Conservation (phyloP, 2,329 filamentous ascomycete genomes). For the Beauveria rudraprayagi region DNA sequence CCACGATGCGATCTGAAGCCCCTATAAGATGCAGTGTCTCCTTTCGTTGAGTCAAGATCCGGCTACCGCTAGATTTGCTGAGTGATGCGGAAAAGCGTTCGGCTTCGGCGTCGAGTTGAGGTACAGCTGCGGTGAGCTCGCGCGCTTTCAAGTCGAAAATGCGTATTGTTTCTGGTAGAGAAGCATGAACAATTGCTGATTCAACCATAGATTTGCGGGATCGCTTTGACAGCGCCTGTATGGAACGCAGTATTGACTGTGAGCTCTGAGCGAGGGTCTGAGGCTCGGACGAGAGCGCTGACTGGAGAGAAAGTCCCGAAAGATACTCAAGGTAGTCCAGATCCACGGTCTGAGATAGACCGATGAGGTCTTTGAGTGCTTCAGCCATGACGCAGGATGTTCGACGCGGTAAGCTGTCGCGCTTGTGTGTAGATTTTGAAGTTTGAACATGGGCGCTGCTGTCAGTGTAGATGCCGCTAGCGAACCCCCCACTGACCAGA, state of each 20-base stretch:
- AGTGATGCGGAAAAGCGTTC: slow-evolving; percentile 78
- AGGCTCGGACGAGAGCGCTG: slow-evolving; percentile 67
- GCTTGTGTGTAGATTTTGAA: neutral
- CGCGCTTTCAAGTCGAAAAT: slow-evolving; percentile 56
- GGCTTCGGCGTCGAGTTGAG: slow-evolving; percentile 69
- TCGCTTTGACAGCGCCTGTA: slow-evolving; percentile 82
- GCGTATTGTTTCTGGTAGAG: slow-evolving; percentile 65
- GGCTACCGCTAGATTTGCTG: slow-evolving; percentile 61
- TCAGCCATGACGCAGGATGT: slow-evolving; percentile 25
- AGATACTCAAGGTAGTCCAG: slow-evolving; percentile 69
- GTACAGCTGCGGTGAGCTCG: slow-evolving; percentile 63
- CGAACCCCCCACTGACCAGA: neutral
- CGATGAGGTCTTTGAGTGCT: slow-evolving; percentile 27
- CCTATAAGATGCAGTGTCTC: slow-evolving; percentile 73
- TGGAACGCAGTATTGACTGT: slow-evolving; percentile 70
- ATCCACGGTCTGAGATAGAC: slow-evolving; percentile 41
- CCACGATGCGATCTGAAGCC: slow-evolving; percentile 82
- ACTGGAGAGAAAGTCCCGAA: slow-evolving; percentile 65
- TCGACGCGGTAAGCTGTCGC: neutral
- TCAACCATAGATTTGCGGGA: slow-evolving; percentile 79
- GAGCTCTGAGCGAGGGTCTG: slow-evolving; percentile 72
- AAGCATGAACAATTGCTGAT: slow-evolving; percentile 70
- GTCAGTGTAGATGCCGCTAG: neutral
- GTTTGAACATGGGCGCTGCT: neutral
- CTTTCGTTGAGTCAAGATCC: slow-evolving; percentile 64